Base-by-base conservation (phyloP, 2,329 filamentous ascomycete genomes). In the Sporothrix phasma region DNA sequence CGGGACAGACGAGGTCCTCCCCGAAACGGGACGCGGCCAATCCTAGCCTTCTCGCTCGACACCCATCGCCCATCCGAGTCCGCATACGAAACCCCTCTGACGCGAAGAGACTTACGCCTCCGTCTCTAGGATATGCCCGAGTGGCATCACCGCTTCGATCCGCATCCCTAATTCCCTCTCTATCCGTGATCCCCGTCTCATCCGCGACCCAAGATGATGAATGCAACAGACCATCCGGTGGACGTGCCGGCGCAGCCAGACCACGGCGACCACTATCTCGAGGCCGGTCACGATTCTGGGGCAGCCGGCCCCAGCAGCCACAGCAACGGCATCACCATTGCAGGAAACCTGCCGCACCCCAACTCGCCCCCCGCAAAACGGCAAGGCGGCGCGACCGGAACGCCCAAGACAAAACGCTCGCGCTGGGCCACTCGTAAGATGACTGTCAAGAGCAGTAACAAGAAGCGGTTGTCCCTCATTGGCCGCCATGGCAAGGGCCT, bases 361-460 rank as follows among this genome's bases (percentile, higher is more conserved):
- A 69, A 67, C 54, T 61, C 68, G 17, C 45, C 49, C 34, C 11
- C 41, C 8, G n/a, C 61, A 31, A 61, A 64, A 34, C 51, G 65
- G 29, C 37, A 60, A 1, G 47, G 54, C 47, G 37, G 34, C 46
- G 37, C 51, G 29, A 45, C 34, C 3, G 51, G 45, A 3, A 39
- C 46, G 1, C 22, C 60, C 60, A 70, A 73, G 64, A 88, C 87
- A 24, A 91, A 93, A 73, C 84, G 92, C 73, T 87, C 94, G 75
- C 84, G 94, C 85, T 97, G 94, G 94, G 93, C 94, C 19, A 97
- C 94, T n/a, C 90, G 92, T 72, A 90, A 91, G 74, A 84, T 89
- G 75, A 86, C 87, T 15, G 85, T 89, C 71, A 84, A 86, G 72
- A 89, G 87, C 73, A 90, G 88, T 68, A 80, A 82, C 69, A 82